Evolutionary conservation across 805 yeast genomes (phyloP).

Genomic region (Spencermartinsiella europaea): DNA sequence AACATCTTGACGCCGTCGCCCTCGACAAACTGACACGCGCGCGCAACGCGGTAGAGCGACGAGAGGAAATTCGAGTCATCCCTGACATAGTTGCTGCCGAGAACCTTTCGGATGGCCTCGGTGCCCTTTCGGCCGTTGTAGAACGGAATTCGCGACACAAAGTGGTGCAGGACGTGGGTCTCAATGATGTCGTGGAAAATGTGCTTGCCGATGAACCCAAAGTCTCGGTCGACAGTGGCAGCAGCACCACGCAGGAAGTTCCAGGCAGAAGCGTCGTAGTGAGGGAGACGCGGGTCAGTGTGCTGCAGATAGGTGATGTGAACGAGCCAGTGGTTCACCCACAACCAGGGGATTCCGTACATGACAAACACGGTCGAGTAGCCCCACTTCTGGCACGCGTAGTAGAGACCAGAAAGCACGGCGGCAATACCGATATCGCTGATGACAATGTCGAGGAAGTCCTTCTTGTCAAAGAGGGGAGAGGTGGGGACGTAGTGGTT

Average conservation of each 20-base stretch:
- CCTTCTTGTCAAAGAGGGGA: constrained; percentile 68
- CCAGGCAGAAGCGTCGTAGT: constrained; percentile 73
- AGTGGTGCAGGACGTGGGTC: constrained; percentile 86
- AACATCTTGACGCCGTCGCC: constrained; percentile 70
- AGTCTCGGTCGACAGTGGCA: constrained; percentile 79
- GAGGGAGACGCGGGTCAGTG: constrained; percentile 74
- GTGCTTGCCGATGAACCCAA: constrained; percentile 72
- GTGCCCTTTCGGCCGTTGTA: constrained; percentile 73
- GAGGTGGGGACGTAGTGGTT: constrained; percentile 72
- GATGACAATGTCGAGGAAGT: constrained; percentile 64
- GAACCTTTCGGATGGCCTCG: constrained; percentile 71
- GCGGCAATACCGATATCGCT: constrained; percentile 67
- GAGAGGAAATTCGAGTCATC: constrained; percentile 68
- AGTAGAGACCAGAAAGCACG: constrained; percentile 49
- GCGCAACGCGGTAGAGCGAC: constrained; percentile 51
- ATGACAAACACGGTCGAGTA: constrained; percentile 55
- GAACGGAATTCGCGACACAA: constrained; percentile 77
- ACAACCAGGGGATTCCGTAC: constrained; percentile 72
- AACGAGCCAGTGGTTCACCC: constrained; percentile 87
- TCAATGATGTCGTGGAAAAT: constrained; percentile 86
- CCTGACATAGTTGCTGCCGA: constrained; percentile 74
- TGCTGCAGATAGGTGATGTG: constrained; percentile 83
- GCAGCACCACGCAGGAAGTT: constrained; percentile 80
- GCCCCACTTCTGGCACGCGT: constrained; percentile 60
- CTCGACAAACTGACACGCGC: constrained; percentile 68